Conservation (phyloP, 257 asterid species). For the Orobanche coerulescens region DNA sequence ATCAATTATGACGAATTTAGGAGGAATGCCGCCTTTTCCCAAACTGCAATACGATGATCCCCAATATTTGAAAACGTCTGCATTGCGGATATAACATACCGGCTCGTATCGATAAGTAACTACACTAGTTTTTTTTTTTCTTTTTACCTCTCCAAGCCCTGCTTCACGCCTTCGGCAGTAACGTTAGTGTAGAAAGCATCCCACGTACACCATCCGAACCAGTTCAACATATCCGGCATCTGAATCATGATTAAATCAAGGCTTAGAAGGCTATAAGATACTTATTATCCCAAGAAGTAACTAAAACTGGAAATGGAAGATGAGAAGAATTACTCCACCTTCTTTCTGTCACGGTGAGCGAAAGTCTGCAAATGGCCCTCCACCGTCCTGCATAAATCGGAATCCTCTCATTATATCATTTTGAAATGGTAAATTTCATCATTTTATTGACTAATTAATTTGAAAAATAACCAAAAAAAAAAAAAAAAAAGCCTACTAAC, state of each 20-base stretch:
- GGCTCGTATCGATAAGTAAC: background rate
- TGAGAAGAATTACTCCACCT: slow-evolving; percentile 37
- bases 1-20: slow-evolving; percentile 78
- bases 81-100: background rate
- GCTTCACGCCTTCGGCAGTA: slow-evolving; percentile 74
- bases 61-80: background rate
- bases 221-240: slow-evolving; percentile 93
- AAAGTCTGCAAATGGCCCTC: slow-evolving; percentile 80
- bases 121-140: too few species aligned
- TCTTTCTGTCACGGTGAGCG: slow-evolving; percentile 78
- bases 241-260: slow-evolving; percentile 22
- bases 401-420: slow-evolving; percentile 1
- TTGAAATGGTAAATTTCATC: background rate
- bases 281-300: background rate
- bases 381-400: slow-evolving; percentile 47
- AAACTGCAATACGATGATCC: slow-evolving; percentile 38
- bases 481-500: background rate
- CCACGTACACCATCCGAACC: slow-evolving; percentile 99
- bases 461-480: background rate
- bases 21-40: slow-evolving; percentile 69
- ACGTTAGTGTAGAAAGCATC: slow-evolving; percentile 94
- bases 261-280: background rate
- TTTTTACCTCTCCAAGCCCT: slow-evolving; percentile 64
- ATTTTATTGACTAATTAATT: too few species aligned
- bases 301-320: background rate